phyloP scores from a whole-genome alignment of 495 filamentous ascomycete genomes.

The Poronia punctata region DNA sequence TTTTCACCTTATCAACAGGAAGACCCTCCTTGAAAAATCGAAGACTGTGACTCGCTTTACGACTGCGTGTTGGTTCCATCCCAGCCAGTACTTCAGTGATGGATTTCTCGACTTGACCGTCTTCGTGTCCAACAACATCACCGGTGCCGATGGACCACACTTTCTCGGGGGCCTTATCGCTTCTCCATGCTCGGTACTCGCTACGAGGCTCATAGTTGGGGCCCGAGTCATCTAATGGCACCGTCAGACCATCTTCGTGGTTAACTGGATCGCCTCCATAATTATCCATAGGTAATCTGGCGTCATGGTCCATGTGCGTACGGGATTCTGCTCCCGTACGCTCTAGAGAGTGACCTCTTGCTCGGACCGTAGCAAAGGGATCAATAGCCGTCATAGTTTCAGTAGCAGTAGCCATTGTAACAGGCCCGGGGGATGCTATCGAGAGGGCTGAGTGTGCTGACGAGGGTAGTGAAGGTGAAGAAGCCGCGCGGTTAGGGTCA shows the following conservation, averaged over 20 bases:
- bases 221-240: slow-evolving; percentile 11
- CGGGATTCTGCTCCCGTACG: slow-evolving; percentile 37
- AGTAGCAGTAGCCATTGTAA: slow-evolving; percentile 18
- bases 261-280: slow-evolving; percentile 20
- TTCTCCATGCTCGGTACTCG: slow-evolving; percentile 37
- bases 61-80: slow-evolving; percentile 74
- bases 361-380: slow-evolving; percentile 21
- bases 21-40: slow-evolving; percentile 89
- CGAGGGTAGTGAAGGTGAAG: slow-evolving; percentile 13
- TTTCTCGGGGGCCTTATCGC: slow-evolving; percentile 43
- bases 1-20: slow-evolving; percentile 46
- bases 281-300: background rate
- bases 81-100: slow-evolving; percentile 76
- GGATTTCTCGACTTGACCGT: slow-evolving; percentile 66
- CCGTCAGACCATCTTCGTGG: slow-evolving; percentile 33
- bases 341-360: slow-evolving; percentile 32
- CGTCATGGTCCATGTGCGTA: slow-evolving; percentile 14
- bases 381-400: slow-evolving; percentile 30
- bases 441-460: slow-evolving; percentile 4
- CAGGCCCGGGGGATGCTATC: slow-evolving; percentile 6
- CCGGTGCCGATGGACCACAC: slow-evolving; percentile 49
- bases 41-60: slow-evolving; percentile 89
- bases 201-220: slow-evolving; percentile 27
- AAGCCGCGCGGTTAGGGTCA: slow-evolving; percentile 15
- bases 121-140: slow-evolving; percentile 30